Conservation (phyloP, 2,329 filamentous ascomycete species). For the Cryphonectria naterciae region DNA sequence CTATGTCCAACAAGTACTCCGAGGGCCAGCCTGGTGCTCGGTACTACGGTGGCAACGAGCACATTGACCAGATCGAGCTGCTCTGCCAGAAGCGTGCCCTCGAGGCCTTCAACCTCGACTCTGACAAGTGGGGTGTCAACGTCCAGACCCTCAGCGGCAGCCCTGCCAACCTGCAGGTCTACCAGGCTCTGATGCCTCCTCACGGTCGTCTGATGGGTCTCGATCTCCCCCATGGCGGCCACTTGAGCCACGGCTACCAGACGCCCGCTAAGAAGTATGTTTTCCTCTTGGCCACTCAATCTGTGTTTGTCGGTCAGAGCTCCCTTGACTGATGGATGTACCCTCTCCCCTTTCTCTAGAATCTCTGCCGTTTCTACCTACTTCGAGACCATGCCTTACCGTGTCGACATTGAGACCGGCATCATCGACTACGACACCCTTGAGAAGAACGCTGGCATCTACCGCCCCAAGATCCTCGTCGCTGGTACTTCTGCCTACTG, state of each 20-base stretch:
- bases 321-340: background rate
- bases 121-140: constrained; percentile 96
- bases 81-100: constrained; percentile 95
- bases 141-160: constrained; percentile 92
- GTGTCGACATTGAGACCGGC: constrained; percentile 84
- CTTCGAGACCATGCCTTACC: constrained; percentile 98
- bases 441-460: constrained; percentile 86
- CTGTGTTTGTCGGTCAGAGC: background rate
- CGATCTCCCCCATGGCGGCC: constrained; percentile 91
- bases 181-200: constrained; percentile 94
- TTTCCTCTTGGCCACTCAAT: background rate
- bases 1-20: constrained; percentile 99
- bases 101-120: constrained; percentile 83
- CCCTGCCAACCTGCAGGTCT: constrained; percentile 96
- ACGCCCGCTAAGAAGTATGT: constrained; percentile 86
- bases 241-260: constrained; percentile 97
- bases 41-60: constrained; percentile 99
- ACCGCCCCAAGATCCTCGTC: constrained; percentile 94
- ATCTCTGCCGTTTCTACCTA: constrained; percentile 98
- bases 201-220: constrained; percentile 97
- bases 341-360: constrained; percentile 42
- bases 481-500: constrained; percentile 98
- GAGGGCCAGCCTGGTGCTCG: constrained; percentile 97
- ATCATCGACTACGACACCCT: constrained; percentile 97
- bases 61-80: constrained; percentile 95